Evolutionary conservation across 2,329 filamentous ascomycete genomes (phyloP), one percentile per base, ranked within the genome.

Genomic region (Shiraia bambusicola): DNA sequence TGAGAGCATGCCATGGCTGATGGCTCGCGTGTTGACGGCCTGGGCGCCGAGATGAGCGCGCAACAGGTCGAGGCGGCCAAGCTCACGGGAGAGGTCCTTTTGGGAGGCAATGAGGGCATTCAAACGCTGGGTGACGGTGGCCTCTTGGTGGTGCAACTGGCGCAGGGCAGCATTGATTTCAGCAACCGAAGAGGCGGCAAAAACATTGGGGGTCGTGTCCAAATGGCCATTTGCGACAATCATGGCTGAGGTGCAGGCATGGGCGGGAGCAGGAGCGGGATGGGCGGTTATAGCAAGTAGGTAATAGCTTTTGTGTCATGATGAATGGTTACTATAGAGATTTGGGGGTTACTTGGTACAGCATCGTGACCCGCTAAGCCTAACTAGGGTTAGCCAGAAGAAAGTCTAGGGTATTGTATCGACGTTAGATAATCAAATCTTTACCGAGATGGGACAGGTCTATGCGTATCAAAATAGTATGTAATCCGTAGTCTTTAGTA

Each of bases 1-100:
- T 28, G 88, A 84, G 45, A 98, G 84, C 87, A 96, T 95, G 66
- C 83, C 86, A 80, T 89, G 88, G 76, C 88, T 87, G 62, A 98
- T 86, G 31, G 84, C 78, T 49, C 92, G 82, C 11, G 90, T 86
- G 35, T 87, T 86, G 60, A 91, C 86, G 36, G 87, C 87, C 65
- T 97, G 93, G 4, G 89, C 82, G 44, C 90, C 90, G 24, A 97
- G 80, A 50, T 91, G 86, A 29, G 91, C 91, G 54, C 93, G 87
- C 40, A 96, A 79, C 22, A 95, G 78, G 69, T 98, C 93, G 50
- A 98, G 79, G 13, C 92, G 86, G 47, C 84, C 84, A 36, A 98
- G 78, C 61, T 96, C 89, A 53, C 90, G 87, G 14, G 87, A 86
- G 35, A 98, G 81, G 63, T 95, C 87, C 47, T 88, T 83, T 65